These are phyloP conservation scores for Talaromyces sp. DNA, from an alignment of 2,329 filamentous ascomycete genomes.

Conservation along the genomic window DNA sequence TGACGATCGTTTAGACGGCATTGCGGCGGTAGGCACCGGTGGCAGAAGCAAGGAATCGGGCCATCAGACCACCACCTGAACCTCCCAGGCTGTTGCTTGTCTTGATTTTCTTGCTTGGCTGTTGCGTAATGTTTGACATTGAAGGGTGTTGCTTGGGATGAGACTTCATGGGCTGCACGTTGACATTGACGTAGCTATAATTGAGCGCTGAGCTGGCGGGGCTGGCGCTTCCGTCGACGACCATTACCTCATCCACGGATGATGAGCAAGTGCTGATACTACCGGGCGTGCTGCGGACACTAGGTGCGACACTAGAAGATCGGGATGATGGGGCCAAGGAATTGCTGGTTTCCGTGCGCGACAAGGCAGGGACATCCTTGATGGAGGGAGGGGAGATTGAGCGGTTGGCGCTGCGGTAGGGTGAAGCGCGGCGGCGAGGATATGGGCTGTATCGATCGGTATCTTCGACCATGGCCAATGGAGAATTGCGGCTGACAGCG, in stretches of 20 bases:
- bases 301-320: constrained; percentile 44
- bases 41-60: constrained; percentile 43
- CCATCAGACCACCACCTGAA: constrained; percentile 39
- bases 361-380: constrained; percentile 43
- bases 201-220: constrained; percentile 31
- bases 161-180: constrained; percentile 23
- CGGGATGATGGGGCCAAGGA: constrained; percentile 40
- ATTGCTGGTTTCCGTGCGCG: constrained; percentile 40
- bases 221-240: constrained; percentile 34
- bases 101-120: constrained; percentile 44
- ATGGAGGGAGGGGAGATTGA: constrained; percentile 46
- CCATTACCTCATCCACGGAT: constrained; percentile 33
- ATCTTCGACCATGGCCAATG: constrained; percentile 30
- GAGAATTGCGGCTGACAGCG: constrained; percentile 30
- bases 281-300: constrained; percentile 43
- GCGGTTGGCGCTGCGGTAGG: constrained; percentile 31
- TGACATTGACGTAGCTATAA: constrained; percentile 36
- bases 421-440: constrained; percentile 35
- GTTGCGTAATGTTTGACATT: constrained; percentile 26
- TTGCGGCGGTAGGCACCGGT: constrained; percentile 40
- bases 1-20: constrained; percentile 18
- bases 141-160: constrained; percentile 30
- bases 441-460: constrained; percentile 38
- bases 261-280: constrained; percentile 41
- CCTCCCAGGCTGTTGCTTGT: constrained; percentile 25